Conservation (phyloP, 2,329 filamentous ascomycete genomes). For the Lojkania enalia region DNA sequence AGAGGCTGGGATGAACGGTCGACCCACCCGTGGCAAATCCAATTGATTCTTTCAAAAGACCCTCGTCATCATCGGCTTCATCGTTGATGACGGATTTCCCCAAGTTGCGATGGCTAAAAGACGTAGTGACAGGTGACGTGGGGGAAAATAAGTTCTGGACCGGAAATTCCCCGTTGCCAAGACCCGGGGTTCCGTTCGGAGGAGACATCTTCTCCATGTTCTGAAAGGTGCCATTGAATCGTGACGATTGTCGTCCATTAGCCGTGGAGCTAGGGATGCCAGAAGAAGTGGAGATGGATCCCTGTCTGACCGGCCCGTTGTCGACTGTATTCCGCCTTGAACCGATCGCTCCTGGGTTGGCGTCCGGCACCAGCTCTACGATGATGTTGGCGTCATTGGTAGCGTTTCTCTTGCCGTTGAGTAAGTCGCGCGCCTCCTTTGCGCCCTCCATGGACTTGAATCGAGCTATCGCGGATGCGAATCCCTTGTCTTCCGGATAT, state of each 20-base stretch:
- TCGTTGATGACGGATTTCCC: constrained; percentile 75
- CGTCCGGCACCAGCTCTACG: constrained; percentile 57
- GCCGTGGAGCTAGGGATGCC: constrained; percentile 46
- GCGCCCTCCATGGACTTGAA: constrained; percentile 62
- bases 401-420: constrained; percentile 65
- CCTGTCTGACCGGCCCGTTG: constrained; percentile 47
- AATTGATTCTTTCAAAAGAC: constrained; percentile 71
- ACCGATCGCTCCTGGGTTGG: constrained; percentile 42
- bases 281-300: constrained; percentile 52
- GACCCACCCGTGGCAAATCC: constrained; percentile 73
- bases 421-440: constrained; percentile 60
- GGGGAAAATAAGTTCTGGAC: constrained; percentile 70
- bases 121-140: constrained; percentile 72
- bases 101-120: constrained; percentile 61
- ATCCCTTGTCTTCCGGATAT: constrained; percentile 60
- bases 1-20: constrained; percentile 51
- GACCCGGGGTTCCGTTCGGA: constrained; percentile 57
- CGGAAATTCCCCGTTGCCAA: constrained; percentile 62
- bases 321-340: constrained; percentile 61
- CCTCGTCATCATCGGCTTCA: constrained; percentile 71
- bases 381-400: constrained; percentile 63
- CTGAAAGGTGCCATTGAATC: constrained; percentile 66
- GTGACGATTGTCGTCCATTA: constrained; percentile 56
- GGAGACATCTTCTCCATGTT: constrained; percentile 65
- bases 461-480: constrained; percentile 60